A percentile compares a stretch with the other conserved stretches of the same genome.
phyloP scores from a whole-genome alignment of 495 filamentous ascomycete species.

The Penicillium turbatum region DNA sequence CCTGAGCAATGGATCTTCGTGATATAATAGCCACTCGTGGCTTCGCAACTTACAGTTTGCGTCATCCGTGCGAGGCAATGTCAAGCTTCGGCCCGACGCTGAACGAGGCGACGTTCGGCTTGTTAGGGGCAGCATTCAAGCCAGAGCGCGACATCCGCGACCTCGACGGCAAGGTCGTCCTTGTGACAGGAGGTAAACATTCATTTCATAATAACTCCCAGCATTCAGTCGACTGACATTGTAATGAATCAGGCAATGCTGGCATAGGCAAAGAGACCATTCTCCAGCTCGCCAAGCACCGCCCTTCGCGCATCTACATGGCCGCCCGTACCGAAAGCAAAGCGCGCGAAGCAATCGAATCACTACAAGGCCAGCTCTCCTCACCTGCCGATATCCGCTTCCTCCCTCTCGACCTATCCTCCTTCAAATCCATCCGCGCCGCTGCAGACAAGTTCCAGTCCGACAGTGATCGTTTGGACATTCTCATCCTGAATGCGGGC shows the following conservation, averaged over 20 bases:
- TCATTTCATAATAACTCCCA: not conserved
- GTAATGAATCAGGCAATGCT: slow-evolving; percentile 48
- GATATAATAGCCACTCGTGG: slow-evolving; percentile 17
- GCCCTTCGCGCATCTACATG: slow-evolving; percentile 59
- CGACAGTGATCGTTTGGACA: slow-evolving; percentile 51
- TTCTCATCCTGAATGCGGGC: slow-evolving; percentile 54
- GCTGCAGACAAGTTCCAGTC: slow-evolving; percentile 45
- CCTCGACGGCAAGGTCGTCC: slow-evolving; percentile 53
- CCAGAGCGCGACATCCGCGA: slow-evolving; percentile 55
- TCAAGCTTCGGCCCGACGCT: slow-evolving; percentile 38
- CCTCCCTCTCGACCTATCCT: slow-evolving; percentile 49
- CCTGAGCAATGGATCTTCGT: slow-evolving; percentile 14
- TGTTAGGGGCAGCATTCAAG: slow-evolving; percentile 41
- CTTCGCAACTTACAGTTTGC: slow-evolving; percentile 24
- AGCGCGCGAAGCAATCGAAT: slow-evolving; percentile 46
- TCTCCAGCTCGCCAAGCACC: slow-evolving; percentile 56
- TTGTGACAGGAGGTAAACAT: slow-evolving; percentile 56
- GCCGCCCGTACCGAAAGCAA: slow-evolving; percentile 53
- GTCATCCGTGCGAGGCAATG: slow-evolving; percentile 33
- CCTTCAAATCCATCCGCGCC: slow-evolving; percentile 48
- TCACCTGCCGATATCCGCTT: slow-evolving; percentile 43
- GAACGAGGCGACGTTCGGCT: slow-evolving; percentile 37
- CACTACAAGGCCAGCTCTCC: slow-evolving; percentile 44
- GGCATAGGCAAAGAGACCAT: slow-evolving; percentile 66
- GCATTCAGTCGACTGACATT: not conserved